Percentiles rank a stretch among this genome's conserved stretches.
phyloP scores from a whole-genome alignment of 2,329 filamentous ascomycete genomes.

The Sclerotiophoma versabilis region DNA sequence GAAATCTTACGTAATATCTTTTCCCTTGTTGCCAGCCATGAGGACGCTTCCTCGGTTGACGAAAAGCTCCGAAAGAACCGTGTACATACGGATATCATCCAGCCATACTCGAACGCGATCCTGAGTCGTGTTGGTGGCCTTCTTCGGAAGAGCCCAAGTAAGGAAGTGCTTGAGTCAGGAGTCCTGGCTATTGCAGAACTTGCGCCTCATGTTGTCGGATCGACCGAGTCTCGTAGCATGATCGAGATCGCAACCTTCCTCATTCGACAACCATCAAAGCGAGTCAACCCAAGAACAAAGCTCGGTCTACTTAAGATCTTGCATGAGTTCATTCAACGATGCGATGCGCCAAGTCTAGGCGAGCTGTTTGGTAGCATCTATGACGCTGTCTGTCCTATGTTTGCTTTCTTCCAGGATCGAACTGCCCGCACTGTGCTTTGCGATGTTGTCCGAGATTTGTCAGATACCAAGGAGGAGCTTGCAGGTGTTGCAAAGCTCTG shows the following conservation, averaged over 20 bases:
- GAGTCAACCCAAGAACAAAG: slow-evolving; percentile 84
- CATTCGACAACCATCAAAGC: slow-evolving; percentile 81
- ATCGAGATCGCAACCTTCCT: slow-evolving; percentile 82
- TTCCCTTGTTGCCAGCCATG: slow-evolving; percentile 23
- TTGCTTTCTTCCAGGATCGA: slow-evolving; percentile 88
- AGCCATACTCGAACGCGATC: slow-evolving; percentile 72
- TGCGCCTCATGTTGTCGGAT: slow-evolving; percentile 58
- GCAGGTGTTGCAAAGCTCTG: slow-evolving; percentile 73
- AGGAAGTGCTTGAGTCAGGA: slow-evolving; percentile 78
- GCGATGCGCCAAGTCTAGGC: slow-evolving; percentile 62
- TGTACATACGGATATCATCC: slow-evolving; percentile 55
- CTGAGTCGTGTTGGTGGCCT: slow-evolving; percentile 62
- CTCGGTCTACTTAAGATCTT: slow-evolving; percentile 79
- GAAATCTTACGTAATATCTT: slow-evolving; percentile 68
- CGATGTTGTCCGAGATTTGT: slow-evolving; percentile 74
- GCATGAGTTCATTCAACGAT: slow-evolving; percentile 77
- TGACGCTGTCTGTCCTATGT: slow-evolving; percentile 78
- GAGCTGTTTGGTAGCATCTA: slow-evolving; percentile 72
- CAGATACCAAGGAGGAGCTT: slow-evolving; percentile 67
- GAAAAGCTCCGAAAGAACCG: slow-evolving; percentile 63
- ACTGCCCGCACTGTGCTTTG: slow-evolving; percentile 77
- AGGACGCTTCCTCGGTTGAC: slow-evolving; percentile 44
- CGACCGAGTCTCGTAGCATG: slow-evolving; percentile 72
- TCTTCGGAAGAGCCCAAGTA: slow-evolving; percentile 67
- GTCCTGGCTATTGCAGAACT: slow-evolving; percentile 78